These are phyloP conservation scores for Chlamydomonas applanata DNA, from an alignment of 139 green algal genomes.

Conservation along the genomic window DNA sequence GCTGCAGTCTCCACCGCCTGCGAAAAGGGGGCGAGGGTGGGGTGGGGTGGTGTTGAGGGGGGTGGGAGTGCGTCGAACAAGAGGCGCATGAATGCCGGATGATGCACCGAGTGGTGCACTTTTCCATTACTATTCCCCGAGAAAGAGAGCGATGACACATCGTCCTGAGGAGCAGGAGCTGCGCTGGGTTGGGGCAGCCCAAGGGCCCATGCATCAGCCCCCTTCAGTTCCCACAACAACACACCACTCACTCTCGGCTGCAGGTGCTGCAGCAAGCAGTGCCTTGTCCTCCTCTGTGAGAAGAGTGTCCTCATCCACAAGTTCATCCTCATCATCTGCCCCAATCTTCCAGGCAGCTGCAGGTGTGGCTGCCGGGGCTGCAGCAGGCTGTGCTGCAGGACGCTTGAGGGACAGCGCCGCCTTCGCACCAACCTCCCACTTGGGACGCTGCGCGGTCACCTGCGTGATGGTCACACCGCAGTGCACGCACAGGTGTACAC, in stretches of 20 bases:
- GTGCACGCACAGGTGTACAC: no score
- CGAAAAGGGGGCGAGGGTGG: background rate
- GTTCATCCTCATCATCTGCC: slow-evolving; percentile 74
- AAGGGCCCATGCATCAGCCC: no score
- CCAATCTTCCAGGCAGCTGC: slow-evolving; percentile 29
- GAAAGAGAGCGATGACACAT: no score
- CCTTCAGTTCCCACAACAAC: background rate
- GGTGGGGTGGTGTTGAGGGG: background rate
- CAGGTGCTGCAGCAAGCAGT: slow-evolving; percentile 26
- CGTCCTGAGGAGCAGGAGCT: no score
- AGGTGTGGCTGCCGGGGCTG: slow-evolving; percentile 25
- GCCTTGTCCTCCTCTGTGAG: slow-evolving; percentile 86
- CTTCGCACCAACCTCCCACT: slow-evolving; percentile 59
- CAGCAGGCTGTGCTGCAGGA: slow-evolving; percentile 8
- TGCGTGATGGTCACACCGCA: background rate
- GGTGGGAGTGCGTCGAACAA: no score
- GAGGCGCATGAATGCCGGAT: no score
- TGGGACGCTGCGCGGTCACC: slow-evolving; percentile 49
- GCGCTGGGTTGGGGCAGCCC: no score
- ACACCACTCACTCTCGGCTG: slow-evolving; percentile 2
- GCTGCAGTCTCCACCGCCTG: slow-evolving; percentile 12
- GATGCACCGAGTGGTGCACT: no score
- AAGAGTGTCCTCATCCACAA: slow-evolving; percentile 92
- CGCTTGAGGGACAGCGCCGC: slow-evolving; percentile 52
- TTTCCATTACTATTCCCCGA: no score